Evolutionary conservation across 805 yeast species (phyloP), one percentile per base, ranked within the genome.

Genomic region (Spathaspora girioi): DNA sequence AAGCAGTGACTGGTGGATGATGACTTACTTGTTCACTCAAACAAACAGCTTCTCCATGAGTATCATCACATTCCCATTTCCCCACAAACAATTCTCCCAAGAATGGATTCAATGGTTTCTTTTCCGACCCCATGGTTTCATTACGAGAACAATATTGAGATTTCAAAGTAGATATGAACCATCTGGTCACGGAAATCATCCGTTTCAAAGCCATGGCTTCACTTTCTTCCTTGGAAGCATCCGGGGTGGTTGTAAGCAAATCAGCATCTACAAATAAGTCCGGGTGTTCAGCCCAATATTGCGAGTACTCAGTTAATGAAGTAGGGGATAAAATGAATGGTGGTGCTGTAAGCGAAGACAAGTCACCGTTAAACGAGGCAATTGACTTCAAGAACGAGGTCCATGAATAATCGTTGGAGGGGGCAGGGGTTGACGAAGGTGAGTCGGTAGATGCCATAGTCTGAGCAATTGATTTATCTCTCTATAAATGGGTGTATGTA

Each of bases 1-100:
- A 94, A 6, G 94, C 97, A n/a, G 98, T 92, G 35, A 88, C 86
- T 23, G 99, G 98, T 15, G 99, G 99, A 68, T 94, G 99, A 71
- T 94, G 99, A 55, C 92, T 84, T 12, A 94, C 97, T 71, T 94
- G 99, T 70, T 94, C 99, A 56, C 92, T 82, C 50, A 90, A 63
- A 47, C 93, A 75, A 11, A 83, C 70, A 23, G 97, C 88, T 55
- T 89, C 96, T 42, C 96, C 97, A 10, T 73, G 68, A 43, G 78
- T 80, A 14, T 63, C 56, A 46, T 65, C 63, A 57, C 83, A 89
- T 2, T 70, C 71, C 96, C 97, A 91, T 62, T 86, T 84, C 46
- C 97, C 98, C 38, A 89, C 87, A 62, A 92, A 94, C 47, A 91
- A 76, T 73, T 94, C 99, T 51, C 99, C 99, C 57, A 94, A 75